Base-by-base conservation (phyloP, 352 stramenopile species). In the Phytophthora agathidicida region DNA sequence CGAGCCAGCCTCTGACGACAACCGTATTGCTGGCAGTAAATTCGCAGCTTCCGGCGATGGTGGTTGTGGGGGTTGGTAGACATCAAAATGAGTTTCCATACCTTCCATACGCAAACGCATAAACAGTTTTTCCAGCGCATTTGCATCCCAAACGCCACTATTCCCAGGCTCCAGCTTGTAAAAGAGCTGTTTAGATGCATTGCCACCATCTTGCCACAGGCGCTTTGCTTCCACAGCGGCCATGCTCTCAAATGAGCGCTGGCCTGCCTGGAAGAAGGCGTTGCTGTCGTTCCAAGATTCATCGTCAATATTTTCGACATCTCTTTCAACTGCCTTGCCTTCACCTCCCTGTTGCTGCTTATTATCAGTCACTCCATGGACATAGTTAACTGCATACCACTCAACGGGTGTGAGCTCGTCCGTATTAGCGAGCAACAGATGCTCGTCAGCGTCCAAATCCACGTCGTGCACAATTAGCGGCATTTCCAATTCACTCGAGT, bases 321-420 rank as follows among this genome's bases (percentile, higher is more conserved):
- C 50, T 32, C 45, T 46, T 47, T 60, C 62, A 19, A 66, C 49
- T 20, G 28, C 38, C 16, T 60, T 66, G 11, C 23, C n/a, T 28
- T 69, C 51, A 11, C 42, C 33, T 31, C 13, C 36, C 10, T 54
- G 30, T 36, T 52, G 60, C 5, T 71, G 72, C 49, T 89, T 88
- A 28, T 85, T 83, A 20, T 90, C 74, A n/a, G 73, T 89, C 11
- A 81, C 59, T 1, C 48, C 59, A 22, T 93, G 75, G 0, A 95
- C 73, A 31, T 81, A 92, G 44, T 90, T 86, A 16, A 95, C 86
- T 1, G 86, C 83, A 37, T 92, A 93, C 86, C 86, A 95, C 63
- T 95, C 86, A 33, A 95, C 81, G 14, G 83, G 84, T 16, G 73
- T 91, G 10, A 95, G 59, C 20, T 95, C 86, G 57, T 95, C 86